A percentile compares a stretch with the other conserved stretches of the same genome.
These are phyloP conservation scores for Coniosporium apollinis DNA, from an alignment of 495 filamentous ascomycete species.

Conservation along the genomic window DNA sequence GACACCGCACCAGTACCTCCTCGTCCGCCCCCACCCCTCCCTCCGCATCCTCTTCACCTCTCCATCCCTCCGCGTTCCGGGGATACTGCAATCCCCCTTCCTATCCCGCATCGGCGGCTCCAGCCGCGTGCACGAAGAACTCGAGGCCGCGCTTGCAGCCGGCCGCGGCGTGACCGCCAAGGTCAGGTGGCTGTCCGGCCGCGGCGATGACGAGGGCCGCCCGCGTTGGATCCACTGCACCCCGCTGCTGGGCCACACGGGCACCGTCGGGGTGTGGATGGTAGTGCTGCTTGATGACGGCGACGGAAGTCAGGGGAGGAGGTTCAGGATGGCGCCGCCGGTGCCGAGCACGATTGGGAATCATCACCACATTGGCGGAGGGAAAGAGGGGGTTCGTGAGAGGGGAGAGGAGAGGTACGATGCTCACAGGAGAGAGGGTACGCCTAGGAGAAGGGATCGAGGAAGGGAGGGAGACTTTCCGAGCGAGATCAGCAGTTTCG, in stretches of 20 bases:
- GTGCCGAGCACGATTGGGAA: slow-evolving; percentile 1
- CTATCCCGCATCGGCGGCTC: slow-evolving; percentile 42
- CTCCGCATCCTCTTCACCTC: slow-evolving; percentile 49
- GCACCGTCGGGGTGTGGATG: slow-evolving; percentile 50
- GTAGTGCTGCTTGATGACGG: slow-evolving; percentile 44
- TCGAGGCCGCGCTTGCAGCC: slow-evolving; percentile 35
- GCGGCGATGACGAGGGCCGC: slow-evolving; percentile 23
- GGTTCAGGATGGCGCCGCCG: slow-evolving; percentile 4
- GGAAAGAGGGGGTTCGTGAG: too few relatives aligned
- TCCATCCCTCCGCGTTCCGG: slow-evolving; percentile 44
- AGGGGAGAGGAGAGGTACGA: too few relatives aligned
- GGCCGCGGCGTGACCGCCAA: slow-evolving; percentile 43
- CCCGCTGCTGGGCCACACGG: slow-evolving; percentile 39
- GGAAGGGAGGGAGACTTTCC: too few relatives aligned
- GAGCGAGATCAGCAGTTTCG: too few relatives aligned
- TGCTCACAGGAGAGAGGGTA: too few relatives aligned
- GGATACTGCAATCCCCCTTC: slow-evolving; percentile 46
- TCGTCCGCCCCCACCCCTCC: slow-evolving; percentile 40
- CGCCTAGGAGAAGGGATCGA: too few relatives aligned
- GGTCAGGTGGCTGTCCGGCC: slow-evolving; percentile 34
- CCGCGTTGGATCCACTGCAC: slow-evolving; percentile 49
- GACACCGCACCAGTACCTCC: background rate
- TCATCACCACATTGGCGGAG: too few relatives aligned
- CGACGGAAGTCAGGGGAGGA: background rate
- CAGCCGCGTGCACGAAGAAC: slow-evolving; percentile 31